A percentile compares a stretch with the other conserved stretches of the same genome.
These are phyloP conservation scores for Spizellomyces sp. DNA, from an alignment of 192 early-diverging fungal species.

Conservation along the genomic window DNA sequence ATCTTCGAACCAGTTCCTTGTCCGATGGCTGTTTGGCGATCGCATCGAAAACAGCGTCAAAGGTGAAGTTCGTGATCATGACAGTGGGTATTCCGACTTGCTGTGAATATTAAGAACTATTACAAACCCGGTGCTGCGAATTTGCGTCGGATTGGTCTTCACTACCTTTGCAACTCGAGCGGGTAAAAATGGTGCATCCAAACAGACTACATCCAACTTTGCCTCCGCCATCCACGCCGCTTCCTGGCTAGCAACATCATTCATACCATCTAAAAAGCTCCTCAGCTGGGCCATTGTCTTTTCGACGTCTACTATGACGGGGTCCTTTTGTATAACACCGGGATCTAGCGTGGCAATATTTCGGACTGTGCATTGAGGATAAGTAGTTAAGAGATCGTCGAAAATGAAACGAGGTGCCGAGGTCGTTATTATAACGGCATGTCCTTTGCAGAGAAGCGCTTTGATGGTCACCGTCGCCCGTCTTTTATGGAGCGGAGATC, in stretches of 20 bases:
- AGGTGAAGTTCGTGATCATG: constrained; percentile 53
- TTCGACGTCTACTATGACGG: constrained; percentile 48
- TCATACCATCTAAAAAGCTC: constrained; percentile 23
- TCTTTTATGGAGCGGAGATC: constrained; percentile 5
- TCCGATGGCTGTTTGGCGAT: constrained; percentile 21
- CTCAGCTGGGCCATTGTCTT: constrained; percentile 26
- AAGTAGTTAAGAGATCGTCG: constrained; percentile 26
- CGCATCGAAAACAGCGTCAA: constrained; percentile 49
- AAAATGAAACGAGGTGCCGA: constrained; percentile 40
- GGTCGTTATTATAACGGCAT: constrained; percentile 40
- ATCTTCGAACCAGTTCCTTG: constrained; percentile 16
- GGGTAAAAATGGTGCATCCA: constrained; percentile 48
- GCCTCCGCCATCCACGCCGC: constrained; percentile 31
- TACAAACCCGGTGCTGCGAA: background rate
- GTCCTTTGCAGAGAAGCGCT: constrained; percentile 36
- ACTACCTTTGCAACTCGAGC: constrained; percentile 40
- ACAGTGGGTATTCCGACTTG: constrained; percentile 36
- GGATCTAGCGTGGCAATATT: constrained; percentile 30
- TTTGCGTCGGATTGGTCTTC: background rate
- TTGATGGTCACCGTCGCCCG: constrained; percentile 33
- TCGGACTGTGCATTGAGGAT: background rate
- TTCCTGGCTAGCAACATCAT: constrained; percentile 29
- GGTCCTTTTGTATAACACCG: constrained; percentile 45
- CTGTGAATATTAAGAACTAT: constrained; percentile 8
- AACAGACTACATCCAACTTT: constrained; percentile 36